Evolutionary conservation across 2,329 filamentous ascomycete genomes (phyloP).

Genomic region (Trichoderma cornu-damae): DNA sequence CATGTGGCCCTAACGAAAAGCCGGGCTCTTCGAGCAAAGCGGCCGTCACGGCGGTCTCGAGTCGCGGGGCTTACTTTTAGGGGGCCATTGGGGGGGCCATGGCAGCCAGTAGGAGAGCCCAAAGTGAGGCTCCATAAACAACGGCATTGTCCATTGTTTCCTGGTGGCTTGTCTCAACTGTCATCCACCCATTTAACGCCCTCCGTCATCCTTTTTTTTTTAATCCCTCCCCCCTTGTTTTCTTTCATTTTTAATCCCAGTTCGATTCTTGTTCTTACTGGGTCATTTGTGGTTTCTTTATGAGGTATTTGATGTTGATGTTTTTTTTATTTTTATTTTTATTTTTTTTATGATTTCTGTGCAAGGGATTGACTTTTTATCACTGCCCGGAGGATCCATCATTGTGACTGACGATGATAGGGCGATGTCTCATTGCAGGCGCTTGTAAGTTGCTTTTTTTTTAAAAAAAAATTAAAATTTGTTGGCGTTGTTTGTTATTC

Average conservation of each 20-base stretch:
- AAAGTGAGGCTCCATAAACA: background rate
- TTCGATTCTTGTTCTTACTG: too few species aligned
- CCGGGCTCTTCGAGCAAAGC: background rate
- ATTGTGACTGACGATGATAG: background rate
- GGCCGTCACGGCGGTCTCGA: background rate
- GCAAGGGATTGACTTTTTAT: background rate
- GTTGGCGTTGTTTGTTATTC: too few species aligned
- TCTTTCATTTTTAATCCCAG: background rate
- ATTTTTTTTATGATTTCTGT: background rate
- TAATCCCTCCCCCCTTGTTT: background rate
- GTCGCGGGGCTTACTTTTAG: too few species aligned
- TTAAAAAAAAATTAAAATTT: too few species aligned
- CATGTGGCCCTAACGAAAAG: background rate
- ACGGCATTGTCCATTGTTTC: background rate
- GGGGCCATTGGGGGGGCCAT: background rate
- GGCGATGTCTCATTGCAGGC: background rate
- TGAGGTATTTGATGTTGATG: background rate
- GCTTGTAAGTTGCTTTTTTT: slow-evolving; percentile 4
- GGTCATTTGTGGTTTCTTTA: background rate
- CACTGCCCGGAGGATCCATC: background rate
- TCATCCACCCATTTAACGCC: background rate
- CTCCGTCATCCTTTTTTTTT: too few species aligned
- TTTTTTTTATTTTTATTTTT: background rate
- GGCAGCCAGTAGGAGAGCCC: background rate
- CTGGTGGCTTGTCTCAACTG: slow-evolving; percentile 6